A percentile compares a stretch with the other conserved stretches of the same genome.
Evolutionary conservation across 352 stramenopile genomes (phyloP).

Genomic region (Aphanomyces astaci): DNA sequence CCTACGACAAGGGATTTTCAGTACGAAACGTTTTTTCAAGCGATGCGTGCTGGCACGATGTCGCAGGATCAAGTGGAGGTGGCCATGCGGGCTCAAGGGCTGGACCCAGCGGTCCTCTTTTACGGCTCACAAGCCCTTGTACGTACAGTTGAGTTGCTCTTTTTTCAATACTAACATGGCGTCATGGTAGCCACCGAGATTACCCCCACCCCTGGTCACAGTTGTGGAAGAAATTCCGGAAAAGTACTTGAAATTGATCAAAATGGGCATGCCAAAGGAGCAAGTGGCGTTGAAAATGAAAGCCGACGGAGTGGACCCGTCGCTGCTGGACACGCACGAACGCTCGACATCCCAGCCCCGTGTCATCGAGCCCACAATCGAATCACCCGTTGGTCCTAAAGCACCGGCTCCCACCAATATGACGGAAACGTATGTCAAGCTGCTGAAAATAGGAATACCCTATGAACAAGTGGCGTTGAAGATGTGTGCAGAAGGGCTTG

Average conservation of each 20-base stretch:
- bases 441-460: constrained; percentile 52
- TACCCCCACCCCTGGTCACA: too few relatives aligned
- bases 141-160: background rate
- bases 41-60: constrained; percentile 30
- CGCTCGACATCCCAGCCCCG: background rate
- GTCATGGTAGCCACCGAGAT: constrained; percentile 66
- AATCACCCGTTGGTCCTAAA: background rate
- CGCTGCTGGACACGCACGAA: constrained; percentile 39
- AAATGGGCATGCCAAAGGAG: constrained; percentile 68
- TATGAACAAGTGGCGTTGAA: constrained; percentile 74
- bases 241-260: constrained; percentile 63
- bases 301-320: constrained; percentile 57
- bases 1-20: background rate
- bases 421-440: background rate
- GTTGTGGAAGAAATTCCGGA: too few relatives aligned
- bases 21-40: background rate
- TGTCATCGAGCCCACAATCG: background rate
- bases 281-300: constrained; percentile 82
- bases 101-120: constrained; percentile 51
- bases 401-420: too few relatives aligned
- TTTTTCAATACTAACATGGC: constrained; percentile 30
- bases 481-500: constrained; percentile 70
- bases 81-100: constrained; percentile 67
- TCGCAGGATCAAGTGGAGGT: constrained; percentile 61
- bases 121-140: background rate